Evolutionary conservation across 2,329 filamentous ascomycete genomes (phyloP), one percentile per base, ranked within the genome.

Genomic region (Cordyceps tenuipes): DNA sequence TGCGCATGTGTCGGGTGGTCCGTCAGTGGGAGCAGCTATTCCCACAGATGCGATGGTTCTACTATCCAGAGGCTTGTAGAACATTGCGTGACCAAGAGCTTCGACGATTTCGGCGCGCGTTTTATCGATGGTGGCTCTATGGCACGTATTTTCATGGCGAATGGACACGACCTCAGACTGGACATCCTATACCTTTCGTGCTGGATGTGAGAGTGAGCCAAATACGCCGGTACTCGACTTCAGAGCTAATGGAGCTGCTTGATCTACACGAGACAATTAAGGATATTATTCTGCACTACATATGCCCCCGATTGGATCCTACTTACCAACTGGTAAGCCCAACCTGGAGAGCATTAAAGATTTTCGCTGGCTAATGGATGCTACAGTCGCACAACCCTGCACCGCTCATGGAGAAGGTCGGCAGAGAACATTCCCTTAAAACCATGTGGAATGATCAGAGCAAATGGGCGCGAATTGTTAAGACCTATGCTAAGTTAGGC

Each of bases 111-210:
- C 76, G 81, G 5, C 73, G 75, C 62, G 80, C 78, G 0, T 67
- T 83, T 34, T 81, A 80, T 55, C 70, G 73, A 36, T 84, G 80
- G 80, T 82, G 80, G 79, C 71, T 81, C 4, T 83, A 79, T 63
- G 73, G 78, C 7, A 74, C 75, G 39, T 77, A 80, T 62, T 82
- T 82, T 61, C 80, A 83, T 51, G 75, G 76, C 12, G 74, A 75
- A 36, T 69, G 71, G 41, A 73, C 70, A 10, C 68, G 71, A 29
- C 74, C 74, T 4, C 70, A 71, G 9, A 59, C 69, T 46, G 73
- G 72, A 2, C 68, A 73, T 49, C 74, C 74, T 0, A 73, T 75
- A 61, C 71, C 74, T 12, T 71, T 68, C 29, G 73, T 73, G 9
- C 72, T 77, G 49, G 72, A 77, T 54, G 64, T 76, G 13, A 71